These are phyloP conservation scores for Oryza officinalis DNA, from an alignment of 176 grass and related monocot genomes.

Conservation along the genomic window DNA sequence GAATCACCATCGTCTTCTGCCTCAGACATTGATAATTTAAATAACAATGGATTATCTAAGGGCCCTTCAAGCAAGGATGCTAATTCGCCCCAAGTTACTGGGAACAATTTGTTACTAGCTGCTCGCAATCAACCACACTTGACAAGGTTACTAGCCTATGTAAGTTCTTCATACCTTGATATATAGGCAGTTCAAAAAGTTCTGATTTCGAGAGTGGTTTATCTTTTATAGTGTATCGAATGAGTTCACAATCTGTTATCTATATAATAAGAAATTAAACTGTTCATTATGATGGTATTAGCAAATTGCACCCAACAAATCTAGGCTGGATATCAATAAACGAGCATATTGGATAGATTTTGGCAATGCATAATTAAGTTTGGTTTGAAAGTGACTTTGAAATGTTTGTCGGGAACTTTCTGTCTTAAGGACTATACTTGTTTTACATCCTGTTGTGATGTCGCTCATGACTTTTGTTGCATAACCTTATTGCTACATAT, in stretches of 20 bases:
- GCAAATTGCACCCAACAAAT: conserved; percentile 2
- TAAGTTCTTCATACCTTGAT: conserved; percentile 53
- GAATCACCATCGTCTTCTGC: conserved; percentile 98
- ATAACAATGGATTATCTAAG: conserved; percentile 77
- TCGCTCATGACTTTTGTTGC: conserved; percentile 4
- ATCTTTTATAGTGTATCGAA: conserved; percentile 4
- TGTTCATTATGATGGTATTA: conserved; percentile 1
- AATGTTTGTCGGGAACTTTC: conserved; percentile 17
- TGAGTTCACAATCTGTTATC: conserved; percentile 12
- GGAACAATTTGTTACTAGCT: conserved; percentile 65
- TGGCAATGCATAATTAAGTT: conserved; percentile 27
- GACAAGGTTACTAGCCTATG: conserved; percentile 79
- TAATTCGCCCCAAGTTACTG: conserved; percentile 88
- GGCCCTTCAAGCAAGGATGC: conserved; percentile 70
- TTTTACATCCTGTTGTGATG: conserved; percentile 7
- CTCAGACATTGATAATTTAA: conserved; percentile 98
- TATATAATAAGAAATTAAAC: neutral
- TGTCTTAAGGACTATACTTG: conserved; percentile 11
- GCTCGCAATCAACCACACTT: conserved; percentile 80
- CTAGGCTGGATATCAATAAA: neutral
- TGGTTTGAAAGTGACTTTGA: conserved; percentile 31
- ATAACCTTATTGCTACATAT: conserved; percentile 12
- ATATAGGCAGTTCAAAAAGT: conserved; percentile 11
- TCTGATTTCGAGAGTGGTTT: conserved; percentile 1
- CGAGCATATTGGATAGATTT: neutral